phyloP scores from a whole-genome alignment of 2,329 filamentous ascomycete genomes.

The Phaeomoniella chlamydospora region DNA sequence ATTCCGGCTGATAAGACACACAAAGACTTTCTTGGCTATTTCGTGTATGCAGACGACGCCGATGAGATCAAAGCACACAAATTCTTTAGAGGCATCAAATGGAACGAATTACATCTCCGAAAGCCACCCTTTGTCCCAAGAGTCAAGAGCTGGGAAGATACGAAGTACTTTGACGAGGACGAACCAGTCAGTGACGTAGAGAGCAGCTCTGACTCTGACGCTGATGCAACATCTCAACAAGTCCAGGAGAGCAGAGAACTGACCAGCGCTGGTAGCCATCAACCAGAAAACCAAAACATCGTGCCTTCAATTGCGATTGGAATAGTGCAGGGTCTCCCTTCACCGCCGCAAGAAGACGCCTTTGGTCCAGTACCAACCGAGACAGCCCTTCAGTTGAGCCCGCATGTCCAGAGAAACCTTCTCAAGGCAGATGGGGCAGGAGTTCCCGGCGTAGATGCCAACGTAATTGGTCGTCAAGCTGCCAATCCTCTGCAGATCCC shows the following conservation, averaged over 20 bases:
- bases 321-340: background rate
- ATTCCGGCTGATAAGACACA: slow-evolving; percentile 14
- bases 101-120: slow-evolving; percentile 58
- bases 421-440: background rate
- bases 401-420: background rate
- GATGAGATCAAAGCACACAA: slow-evolving; percentile 79
- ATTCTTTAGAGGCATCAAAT: slow-evolving; percentile 70
- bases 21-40: slow-evolving; percentile 34
- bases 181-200: slow-evolving; percentile 52
- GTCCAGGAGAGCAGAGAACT: slow-evolving; percentile 2
- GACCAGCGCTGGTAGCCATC: slow-evolving; percentile 6
- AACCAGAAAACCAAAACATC: slow-evolving; percentile 11
- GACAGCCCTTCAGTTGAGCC: background rate
- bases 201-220: slow-evolving; percentile 24
- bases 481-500: background rate
- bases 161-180: slow-evolving; percentile 82
- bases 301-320: slow-evolving; percentile 8
- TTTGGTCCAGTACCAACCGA: background rate
- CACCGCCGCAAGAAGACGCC: background rate
- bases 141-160: slow-evolving; percentile 54
- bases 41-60: slow-evolving; percentile 72
- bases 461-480: background rate
- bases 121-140: slow-evolving; percentile 68
- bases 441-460: no score
- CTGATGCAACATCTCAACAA: slow-evolving; percentile 17